Base-by-base conservation (phyloP, 2,329 filamentous ascomycete genomes). In the Microascus cirrosus region DNA sequence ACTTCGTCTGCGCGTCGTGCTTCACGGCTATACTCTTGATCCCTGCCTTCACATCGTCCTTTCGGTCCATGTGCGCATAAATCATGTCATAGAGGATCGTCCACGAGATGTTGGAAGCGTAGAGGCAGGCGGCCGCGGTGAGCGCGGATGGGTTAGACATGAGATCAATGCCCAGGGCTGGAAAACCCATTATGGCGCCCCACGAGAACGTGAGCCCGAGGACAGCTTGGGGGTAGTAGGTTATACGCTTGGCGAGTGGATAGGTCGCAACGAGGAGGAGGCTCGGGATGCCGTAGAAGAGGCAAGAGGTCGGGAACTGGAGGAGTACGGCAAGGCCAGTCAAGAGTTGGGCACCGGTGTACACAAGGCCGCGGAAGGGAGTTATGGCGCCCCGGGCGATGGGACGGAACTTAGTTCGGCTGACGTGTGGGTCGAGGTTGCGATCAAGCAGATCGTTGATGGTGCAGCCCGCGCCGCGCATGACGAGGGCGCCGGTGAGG, bases 401-500 rank as follows among this genome's bases (percentile, higher is more conserved):
- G 2, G 91, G 91, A 18, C 91, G 85, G 35, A 90, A 76, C 15
- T 86, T 82, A 6, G 89, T 95, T 54, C 91, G 82, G 1, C 80
- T 73, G 15, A 95, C 90, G 61, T 90, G 82, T 7, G 87, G 86
- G 70, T 96, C 91, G 18, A 95, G 84, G 64, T 94, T 88, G 58
- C 89, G 83, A 70, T 95, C 91, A 87, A 90, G 92, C 55, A 95
- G 82, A 68, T 96, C 91, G 68, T 95, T 95, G 73, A 95, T 90
- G 20, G 87, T 87, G 70, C 91, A 95, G 56, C 90, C 90, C 22
- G 90, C 89, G 54, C 91, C 88, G 60, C 91, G 87, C 88, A 95
- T 94, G 63, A 95, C 80, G 52, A 95, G 69, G 3, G 89, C 87
- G 55, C 90, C 90, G 1, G 83, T 77, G 65, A 87, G 81, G 73